Evolutionary conservation across 2,329 filamentous ascomycete genomes (phyloP), one percentile per base, ranked within the genome.

Genomic region (Colletotrichum gigasporum): DNA sequence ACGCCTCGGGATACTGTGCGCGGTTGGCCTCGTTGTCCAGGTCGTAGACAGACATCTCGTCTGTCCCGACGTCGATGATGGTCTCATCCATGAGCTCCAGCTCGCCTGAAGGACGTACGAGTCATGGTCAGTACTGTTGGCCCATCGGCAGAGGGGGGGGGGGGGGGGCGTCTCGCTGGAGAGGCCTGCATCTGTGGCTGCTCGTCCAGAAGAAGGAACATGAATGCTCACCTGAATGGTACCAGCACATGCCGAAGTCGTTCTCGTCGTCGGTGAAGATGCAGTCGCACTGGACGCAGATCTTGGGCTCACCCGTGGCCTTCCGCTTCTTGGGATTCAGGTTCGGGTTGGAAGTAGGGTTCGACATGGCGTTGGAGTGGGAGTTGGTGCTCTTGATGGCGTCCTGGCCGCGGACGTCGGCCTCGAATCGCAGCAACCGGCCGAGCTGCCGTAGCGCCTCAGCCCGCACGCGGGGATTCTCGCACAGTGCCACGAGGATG

Each of bases 401-500:
- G 4, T 62, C 55, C 10, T 51, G 44, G 5, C 44, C 50, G 37
- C 58, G 41, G 34, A 58, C 20, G 24, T 57, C 35, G 32, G 56
- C 62, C 10, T 64, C 58, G 45, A 65, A 67, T 18, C 55, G 64
- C 34, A 60, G 48, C 18, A 68, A 39, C n/a, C 66, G 54, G 24
- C 53, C 55, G 44, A 64, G 48, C 48, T 67, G 61, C 14, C 64
- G 55, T 12, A 67, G 37, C n/a, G 66, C 66, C 42, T 57, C 39
- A 8, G 50, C 58, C 44, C 60, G 54, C 11, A 64, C 55, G 3
- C 50, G 45, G 4, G 34, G 48, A 18, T 68, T 59, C 39, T 64
- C 64, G 51, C 66, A 68, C 48, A 68, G 39, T 2, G 66, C 63
- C 55, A 68, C 41, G 26, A 68, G 66, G 54, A 68, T 68, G n/a